Base-by-base conservation (phyloP, 2,329 filamentous ascomycete species). In the Diaporthe batatas region DNA sequence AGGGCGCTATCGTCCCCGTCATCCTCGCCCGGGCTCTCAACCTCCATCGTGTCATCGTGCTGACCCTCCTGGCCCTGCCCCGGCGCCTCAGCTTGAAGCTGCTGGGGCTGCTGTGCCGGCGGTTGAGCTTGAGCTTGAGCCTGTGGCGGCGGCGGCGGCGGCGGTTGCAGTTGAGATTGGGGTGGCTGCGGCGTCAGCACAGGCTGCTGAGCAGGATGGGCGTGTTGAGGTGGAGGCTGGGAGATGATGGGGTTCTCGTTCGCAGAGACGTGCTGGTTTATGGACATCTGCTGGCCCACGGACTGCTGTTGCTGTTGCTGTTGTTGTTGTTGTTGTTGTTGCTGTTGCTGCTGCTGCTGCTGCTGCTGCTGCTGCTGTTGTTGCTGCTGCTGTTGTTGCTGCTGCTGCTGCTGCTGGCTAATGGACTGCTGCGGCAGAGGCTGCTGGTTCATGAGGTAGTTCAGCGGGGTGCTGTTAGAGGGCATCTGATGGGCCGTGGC, bases 31-130 rank as follows among this genome's bases (percentile, higher is more conserved):
- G 85, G 84, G 54, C 82, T 85, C 70, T 88, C 87, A 68, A 89
- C 83, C 10, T 90, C 88, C 83, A 90, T 87, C 29, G 86, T 83
- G 44, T 88, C 87, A 29, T 82, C 83, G 12, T 81, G 82, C 72
- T 86, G 83, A 6, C 79, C 76, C 53, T 87, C 85, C 71, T 84
- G 83, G 59, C 77, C 73, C 65, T 79, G 73, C 6, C 77, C 75
- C 25, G 77, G 75, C 14, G 78, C 74, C 39, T 83, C 81, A 6
- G 76, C 64, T 29, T 75, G 73, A 39, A 76, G 55, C 36, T 78
- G 75, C 23, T 76, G 76, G n/a, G 77, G 78, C n/a, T 75, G 77
- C 68, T 78, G 78, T 29, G 47, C 62, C 62, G n/a, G 62, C 29
- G 44, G 25, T 29, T 44, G 57, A 32, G 57, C 23, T 47, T 67